Percentiles rank a stretch among this genome's conserved stretches.
phyloP scores from a whole-genome alignment of 352 stramenopile species.

The Aphanomyces cochlioides region DNA sequence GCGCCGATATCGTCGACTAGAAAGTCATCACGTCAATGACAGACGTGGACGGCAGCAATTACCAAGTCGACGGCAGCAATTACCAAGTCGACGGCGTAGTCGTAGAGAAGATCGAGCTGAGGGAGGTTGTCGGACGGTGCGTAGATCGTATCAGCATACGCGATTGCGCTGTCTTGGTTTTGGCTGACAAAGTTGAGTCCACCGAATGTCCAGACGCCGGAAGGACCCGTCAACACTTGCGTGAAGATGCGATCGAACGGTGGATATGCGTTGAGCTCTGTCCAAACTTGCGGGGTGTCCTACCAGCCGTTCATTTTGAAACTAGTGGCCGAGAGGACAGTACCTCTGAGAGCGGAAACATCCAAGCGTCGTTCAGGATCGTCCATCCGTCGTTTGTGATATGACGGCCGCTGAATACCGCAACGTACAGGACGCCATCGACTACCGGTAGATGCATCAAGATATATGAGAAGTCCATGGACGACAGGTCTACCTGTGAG shows the following conservation, averaged over 20 bases:
- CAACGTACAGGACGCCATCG: constrained; percentile 1
- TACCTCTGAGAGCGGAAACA: constrained; percentile 26
- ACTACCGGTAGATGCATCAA: constrained; percentile 22
- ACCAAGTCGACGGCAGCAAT: constrained; percentile 5
- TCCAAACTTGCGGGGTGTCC: neutral
- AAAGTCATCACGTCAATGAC: neutral
- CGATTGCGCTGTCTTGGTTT: constrained; percentile 5
- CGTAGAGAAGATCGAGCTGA: constrained; percentile 11
- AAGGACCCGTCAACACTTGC: neutral
- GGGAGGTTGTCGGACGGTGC: neutral
- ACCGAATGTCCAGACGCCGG: constrained; percentile 8
- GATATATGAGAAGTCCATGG: too few species aligned
- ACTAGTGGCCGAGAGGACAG: neutral
- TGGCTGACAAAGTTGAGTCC: constrained; percentile 9
- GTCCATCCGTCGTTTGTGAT: constrained; percentile 15
- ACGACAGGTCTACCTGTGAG: neutral
- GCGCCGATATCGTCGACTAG: constrained; percentile 6
- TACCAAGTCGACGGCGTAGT: constrained; percentile 14
- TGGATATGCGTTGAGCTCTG: neutral
- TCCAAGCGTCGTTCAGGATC: constrained; percentile 21
- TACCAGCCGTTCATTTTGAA: too few species aligned
- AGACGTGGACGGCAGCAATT: neutral
- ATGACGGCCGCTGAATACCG: constrained; percentile 14
- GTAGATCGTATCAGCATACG: constrained; percentile 23
- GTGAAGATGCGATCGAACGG: constrained; percentile 20